Base-by-base conservation (phyloP, 139 green algal genomes). In the Nannochloris sp. region DNA sequence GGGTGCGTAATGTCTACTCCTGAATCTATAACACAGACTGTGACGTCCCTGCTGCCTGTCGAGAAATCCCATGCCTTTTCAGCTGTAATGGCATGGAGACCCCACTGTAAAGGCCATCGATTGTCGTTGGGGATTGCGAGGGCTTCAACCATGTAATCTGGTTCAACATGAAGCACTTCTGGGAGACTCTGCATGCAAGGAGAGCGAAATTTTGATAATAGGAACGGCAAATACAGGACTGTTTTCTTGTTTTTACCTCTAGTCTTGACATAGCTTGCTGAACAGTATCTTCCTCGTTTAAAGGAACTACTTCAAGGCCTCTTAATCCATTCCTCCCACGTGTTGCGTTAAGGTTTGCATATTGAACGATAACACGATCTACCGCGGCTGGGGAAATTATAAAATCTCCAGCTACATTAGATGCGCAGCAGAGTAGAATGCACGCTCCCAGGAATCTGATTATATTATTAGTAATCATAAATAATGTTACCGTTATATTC, bases 11-110 rank as follows among this genome's bases (percentile, higher is more conserved):
- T 12, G 32, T 65, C 59, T 23, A 65, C 51, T 55, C 59, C 59
- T 29, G 34, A 37, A 33, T 65, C 59, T 37, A 65, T 55, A 8
- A 65, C 59, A 55, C 59, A 65, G 27, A 65, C 34, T 35, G 9
- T 30, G 1, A 24, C 12, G 3, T 57, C 4, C 27, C 24, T n/a
- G 0, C 13, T 27, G 6, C 59, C 59, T 57, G 15, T 48, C 8
- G 39, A 29, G 2, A 57, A 6, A 23, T 30, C 24, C 59, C 59
- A 65, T 5, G 59, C 59, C 29, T 24, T 37, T 53, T 54, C 12
- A 14, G 59, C 59, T 27, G 24, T 60, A 9, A 60, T 32, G 24
- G 54, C 14, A 27, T 27, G 29, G 14, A 60, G 13, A 24, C 24
- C 14, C 54, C 54, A 60, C 48, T 59, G 48, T 9, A 59, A 12